A percentile compares a stretch with the other conserved stretches of the same genome.
phyloP scores from a whole-genome alignment of 2,329 filamentous ascomycete species.

The Cladosporium cucumerinum region DNA sequence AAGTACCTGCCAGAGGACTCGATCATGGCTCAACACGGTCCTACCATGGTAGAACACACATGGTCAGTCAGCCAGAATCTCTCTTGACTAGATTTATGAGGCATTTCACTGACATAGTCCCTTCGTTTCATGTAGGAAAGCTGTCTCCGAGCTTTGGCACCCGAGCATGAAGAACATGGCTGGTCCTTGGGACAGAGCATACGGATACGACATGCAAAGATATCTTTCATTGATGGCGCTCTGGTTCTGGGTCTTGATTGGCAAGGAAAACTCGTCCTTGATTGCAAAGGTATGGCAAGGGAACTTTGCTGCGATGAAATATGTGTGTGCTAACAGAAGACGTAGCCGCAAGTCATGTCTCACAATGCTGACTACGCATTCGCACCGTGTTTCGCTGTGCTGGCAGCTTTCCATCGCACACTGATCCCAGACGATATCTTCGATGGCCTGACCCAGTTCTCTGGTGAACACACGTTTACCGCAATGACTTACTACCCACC shows the following conservation, averaged over 20 bases:
- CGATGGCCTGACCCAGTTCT: constrained; percentile 45
- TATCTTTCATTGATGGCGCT: constrained; percentile 58
- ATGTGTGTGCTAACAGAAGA: constrained; percentile 16
- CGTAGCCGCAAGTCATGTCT: constrained; percentile 52
- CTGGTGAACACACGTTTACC: constrained; percentile 52
- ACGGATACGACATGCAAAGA: constrained; percentile 62
- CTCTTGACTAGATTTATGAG: neutral
- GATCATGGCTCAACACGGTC: constrained; percentile 52
- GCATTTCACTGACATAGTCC: neutral
- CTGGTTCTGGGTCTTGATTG: constrained; percentile 58
- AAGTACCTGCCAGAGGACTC: constrained; percentile 57
- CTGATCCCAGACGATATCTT: constrained; percentile 44
- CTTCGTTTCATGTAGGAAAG: constrained; percentile 26
- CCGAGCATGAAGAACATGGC: constrained; percentile 59
- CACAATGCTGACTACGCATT: constrained; percentile 60
- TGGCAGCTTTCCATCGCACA: constrained; percentile 49
- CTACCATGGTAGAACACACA: constrained; percentile 51
- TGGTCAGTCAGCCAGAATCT: constrained; percentile 38
- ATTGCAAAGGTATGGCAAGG: neutral
- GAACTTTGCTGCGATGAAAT: neutral
- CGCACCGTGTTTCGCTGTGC: constrained; percentile 54
- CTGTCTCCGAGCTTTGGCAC: constrained; percentile 54
- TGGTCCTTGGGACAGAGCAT: constrained; percentile 62
- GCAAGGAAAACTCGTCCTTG: constrained; percentile 43
- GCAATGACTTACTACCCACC: constrained; percentile 57